Evolutionary conservation across 257 asterid species (phyloP).

Genomic region (Cruciata laevipes): DNA sequence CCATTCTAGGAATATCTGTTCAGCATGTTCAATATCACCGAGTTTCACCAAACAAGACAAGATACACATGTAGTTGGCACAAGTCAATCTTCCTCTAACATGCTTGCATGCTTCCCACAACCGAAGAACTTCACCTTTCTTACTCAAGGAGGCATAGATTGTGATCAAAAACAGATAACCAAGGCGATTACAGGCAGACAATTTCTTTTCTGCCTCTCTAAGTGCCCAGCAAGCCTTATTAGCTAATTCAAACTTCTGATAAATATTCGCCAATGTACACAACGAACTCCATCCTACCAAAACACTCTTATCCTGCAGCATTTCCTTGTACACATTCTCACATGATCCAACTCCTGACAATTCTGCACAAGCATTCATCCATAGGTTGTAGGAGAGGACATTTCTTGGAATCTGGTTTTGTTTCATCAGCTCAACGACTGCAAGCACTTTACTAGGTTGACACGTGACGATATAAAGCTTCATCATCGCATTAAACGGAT

Average conservation of each 20-base stretch:
- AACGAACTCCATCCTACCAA: slow-evolving; percentile 32
- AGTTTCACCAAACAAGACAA: slow-evolving; percentile 35
- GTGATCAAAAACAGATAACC: slow-evolving; percentile 32
- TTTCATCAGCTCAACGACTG: slow-evolving; percentile 33
- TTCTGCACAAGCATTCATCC: slow-evolving; percentile 39
- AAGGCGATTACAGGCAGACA: slow-evolving; percentile 25
- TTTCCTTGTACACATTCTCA: slow-evolving; percentile 30
- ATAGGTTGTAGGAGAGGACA: slow-evolving; percentile 36
- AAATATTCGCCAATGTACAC: slow-evolving; percentile 30
- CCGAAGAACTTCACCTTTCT: slow-evolving; percentile 28
- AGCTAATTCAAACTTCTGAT: slow-evolving; percentile 18
- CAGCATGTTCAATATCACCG: slow-evolving; percentile 25
- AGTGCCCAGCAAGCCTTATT: slow-evolving; percentile 27
- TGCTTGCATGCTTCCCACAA: slow-evolving; percentile 30
- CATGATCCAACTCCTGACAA: slow-evolving; percentile 24
- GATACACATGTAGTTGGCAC: slow-evolving; percentile 36
- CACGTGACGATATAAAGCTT: slow-evolving; percentile 38
- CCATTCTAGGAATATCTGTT: slow-evolving; percentile 26
- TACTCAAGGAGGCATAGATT: slow-evolving; percentile 26
- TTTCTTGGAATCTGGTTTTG: slow-evolving; percentile 27
- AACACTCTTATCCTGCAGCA: slow-evolving; percentile 25
- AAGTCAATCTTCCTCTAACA: slow-evolving; percentile 21
- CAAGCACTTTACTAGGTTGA: slow-evolving; percentile 23
- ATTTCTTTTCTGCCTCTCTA: slow-evolving; percentile 27
- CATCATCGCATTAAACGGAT: slow-evolving; percentile 37